These are phyloP conservation scores for Arctium minus DNA, from an alignment of 129 eudicot species.

Conservation along the genomic window DNA sequence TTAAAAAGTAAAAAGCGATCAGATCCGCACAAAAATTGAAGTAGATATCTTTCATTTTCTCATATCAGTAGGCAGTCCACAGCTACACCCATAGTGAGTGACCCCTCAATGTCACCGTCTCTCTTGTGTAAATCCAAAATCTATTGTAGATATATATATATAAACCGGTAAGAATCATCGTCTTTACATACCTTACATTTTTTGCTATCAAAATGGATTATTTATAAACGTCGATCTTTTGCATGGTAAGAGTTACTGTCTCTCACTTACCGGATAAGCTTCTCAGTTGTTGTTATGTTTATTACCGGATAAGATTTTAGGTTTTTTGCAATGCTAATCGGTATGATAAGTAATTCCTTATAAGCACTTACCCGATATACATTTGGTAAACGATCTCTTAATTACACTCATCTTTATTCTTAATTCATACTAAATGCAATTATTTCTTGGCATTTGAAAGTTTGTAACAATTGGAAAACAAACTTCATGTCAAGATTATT, in stretches of 20 bases:
- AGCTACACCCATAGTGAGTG: slow-evolving; percentile 21
- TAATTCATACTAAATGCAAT: background rate
- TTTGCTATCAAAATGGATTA: no score
- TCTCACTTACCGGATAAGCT: no score
- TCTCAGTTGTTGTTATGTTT: no score
- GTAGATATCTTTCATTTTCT: slow-evolving; percentile 40
- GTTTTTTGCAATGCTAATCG: no score
- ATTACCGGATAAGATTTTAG: no score
- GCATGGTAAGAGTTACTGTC: no score
- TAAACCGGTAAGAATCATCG: no score
- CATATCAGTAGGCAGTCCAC: slow-evolving; percentile 29
- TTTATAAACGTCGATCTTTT: no score
- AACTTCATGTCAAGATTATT: background rate
- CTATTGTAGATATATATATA: background rate
- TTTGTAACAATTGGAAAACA: background rate
- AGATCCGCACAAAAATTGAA: slow-evolving; percentile 7
- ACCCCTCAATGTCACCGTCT: slow-evolving; percentile 33
- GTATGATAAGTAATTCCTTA: no score
- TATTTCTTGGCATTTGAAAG: background rate
- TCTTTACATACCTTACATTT: no score
- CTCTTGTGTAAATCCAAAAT: slow-evolving; percentile 4
- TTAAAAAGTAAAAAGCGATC: background rate
- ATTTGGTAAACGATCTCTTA: background rate
- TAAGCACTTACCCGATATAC: no score
- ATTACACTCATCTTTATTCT: background rate